Base-by-base conservation (phyloP, 106 monocot species). In the Cymbidium sinense region DNA sequence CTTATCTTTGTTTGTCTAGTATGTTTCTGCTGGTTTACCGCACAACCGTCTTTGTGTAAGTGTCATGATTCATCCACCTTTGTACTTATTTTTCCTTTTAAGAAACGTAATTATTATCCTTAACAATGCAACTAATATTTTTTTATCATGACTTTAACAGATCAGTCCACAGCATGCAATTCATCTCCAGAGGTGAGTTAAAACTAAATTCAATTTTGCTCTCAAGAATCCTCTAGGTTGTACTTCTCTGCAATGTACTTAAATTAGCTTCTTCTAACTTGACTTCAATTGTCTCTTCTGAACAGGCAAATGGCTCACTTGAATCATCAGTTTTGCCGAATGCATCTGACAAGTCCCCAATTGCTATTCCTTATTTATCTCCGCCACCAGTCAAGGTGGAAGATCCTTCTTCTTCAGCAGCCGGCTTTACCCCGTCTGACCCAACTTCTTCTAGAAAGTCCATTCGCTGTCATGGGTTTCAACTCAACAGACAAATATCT, bases 141-240 rank as follows among this genome's bases (percentile, higher is more conserved):
- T n/a, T 9, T 44, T 28, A 13, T 25, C 28, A 44, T 47, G 65
- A 15, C 33, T 76, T 2, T 54, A 34, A 75, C 85, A 83, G 90
- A 83, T 82, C 79, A 75, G 47, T 84, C 82, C 11, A 50, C 50
- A 10, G 50, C 34, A 50, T 82, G 91, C 71, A 82, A 70, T 75
- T 85, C 76, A 34, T 87, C 81, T 7, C 17, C 81, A 18, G 84
- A 89, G 90, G 93, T 93, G 52, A 83, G 86, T 52, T 75, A 30
- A 33, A 78, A 39, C 15, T 34, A 76, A 28, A 29, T 21, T 21
- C 1, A 2, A 76, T 19, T 30, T 55, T 55, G n/a, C 28, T 33
- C 7, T 43, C 11, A 52, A 13, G 8, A 17, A 76, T 17, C 34
- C 2, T 67, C 0, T 23, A 5, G 58, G 4, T n/a, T 23, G 20